Percentiles rank a stretch among this genome's conserved stretches.
These are phyloP conservation scores for Lachancea sp. DNA, from an alignment of 805 yeast species.

Conservation along the genomic window DNA sequence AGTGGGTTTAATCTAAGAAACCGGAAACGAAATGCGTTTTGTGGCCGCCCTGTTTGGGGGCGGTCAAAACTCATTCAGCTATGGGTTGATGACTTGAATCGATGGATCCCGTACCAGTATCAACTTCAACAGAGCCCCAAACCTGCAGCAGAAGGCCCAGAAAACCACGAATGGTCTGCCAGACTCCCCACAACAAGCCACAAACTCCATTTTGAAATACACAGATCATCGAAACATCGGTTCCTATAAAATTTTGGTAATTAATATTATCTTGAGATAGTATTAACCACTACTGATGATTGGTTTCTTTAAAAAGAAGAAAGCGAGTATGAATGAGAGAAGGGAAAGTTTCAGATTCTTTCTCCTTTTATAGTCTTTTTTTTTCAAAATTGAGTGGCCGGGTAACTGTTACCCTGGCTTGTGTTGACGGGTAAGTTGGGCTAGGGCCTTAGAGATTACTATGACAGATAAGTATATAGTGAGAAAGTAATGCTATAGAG, in stretches of 20 bases:
- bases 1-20: slow-evolving; percentile 33
- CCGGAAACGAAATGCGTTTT: slow-evolving; percentile 37
- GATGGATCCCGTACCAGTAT: slow-evolving; percentile 31
- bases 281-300: slow-evolving; percentile 39
- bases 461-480: too few relatives aligned
- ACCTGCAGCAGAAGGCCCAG: not conserved
- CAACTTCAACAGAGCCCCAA: slow-evolving; percentile 24
- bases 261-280: slow-evolving; percentile 39
- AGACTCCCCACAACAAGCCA: not conserved
- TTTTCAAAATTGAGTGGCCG: not conserved
- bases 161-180: slow-evolving; percentile 2
- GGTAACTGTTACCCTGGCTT: not conserved
- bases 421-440: not conserved
- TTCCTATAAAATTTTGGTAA: slow-evolving; percentile 32
- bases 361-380: not conserved
- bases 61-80: slow-evolving; percentile 35
- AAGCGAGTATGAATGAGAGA: too few relatives aligned
- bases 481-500: too few relatives aligned
- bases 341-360: not conserved
- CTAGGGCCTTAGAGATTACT: not conserved
- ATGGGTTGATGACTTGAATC: slow-evolving; percentile 31
- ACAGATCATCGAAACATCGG: slow-evolving; percentile 29
- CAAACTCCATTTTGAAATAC: slow-evolving; percentile 18
- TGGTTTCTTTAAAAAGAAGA: slow-evolving; percentile 21
- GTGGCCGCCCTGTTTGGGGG: slow-evolving; percentile 36